Percentiles rank a stretch among this genome's conserved stretches.
phyloP scores from a whole-genome alignment of 116 monocot genomes.

The Posidonia oceanica region DNA sequence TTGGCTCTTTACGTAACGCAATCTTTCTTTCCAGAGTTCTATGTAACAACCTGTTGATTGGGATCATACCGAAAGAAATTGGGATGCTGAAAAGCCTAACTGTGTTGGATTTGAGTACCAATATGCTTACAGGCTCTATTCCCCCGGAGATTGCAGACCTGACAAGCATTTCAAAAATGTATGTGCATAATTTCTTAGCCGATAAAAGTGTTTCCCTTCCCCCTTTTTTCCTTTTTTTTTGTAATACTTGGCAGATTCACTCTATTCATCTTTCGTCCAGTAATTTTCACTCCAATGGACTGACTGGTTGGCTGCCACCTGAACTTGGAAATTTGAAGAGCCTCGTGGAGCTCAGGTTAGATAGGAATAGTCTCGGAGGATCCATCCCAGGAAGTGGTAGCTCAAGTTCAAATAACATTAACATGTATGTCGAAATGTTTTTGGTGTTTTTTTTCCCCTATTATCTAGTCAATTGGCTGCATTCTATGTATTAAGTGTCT shows the following conservation, averaged over 20 bases:
- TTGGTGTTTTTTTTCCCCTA: too few species aligned
- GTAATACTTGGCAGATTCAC: not conserved
- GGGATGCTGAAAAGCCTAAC: slow-evolving; percentile 57
- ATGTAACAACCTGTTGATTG: slow-evolving; percentile 46
- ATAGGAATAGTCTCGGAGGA: slow-evolving; percentile 60
- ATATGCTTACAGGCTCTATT: slow-evolving; percentile 62
- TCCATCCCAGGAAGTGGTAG: slow-evolving; percentile 39
- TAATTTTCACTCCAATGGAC: slow-evolving; percentile 47
- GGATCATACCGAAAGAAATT: slow-evolving; percentile 68
- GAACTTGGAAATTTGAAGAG: slow-evolving; percentile 46
- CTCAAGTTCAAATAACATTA: slow-evolving; percentile 8
- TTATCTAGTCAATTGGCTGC: too few species aligned
- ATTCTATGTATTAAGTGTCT: too few species aligned
- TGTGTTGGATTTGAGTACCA: slow-evolving; percentile 66
- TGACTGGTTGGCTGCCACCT: slow-evolving; percentile 55
- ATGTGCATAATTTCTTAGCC: slow-evolving; percentile 3
- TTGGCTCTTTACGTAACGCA: not conserved
- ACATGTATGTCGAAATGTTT: slow-evolving; percentile 21
- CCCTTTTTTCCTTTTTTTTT: not conserved
- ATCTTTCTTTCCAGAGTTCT: slow-evolving; percentile 40
- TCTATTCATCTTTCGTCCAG: slow-evolving; percentile 18
- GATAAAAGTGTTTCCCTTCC: not conserved
- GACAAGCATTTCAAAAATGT: slow-evolving; percentile 49
- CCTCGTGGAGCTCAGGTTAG: slow-evolving; percentile 52
- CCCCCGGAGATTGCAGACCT: slow-evolving; percentile 61